These are phyloP conservation scores for Alnus rubra DNA, from an alignment of 306 rosid species.

Conservation along the genomic window DNA sequence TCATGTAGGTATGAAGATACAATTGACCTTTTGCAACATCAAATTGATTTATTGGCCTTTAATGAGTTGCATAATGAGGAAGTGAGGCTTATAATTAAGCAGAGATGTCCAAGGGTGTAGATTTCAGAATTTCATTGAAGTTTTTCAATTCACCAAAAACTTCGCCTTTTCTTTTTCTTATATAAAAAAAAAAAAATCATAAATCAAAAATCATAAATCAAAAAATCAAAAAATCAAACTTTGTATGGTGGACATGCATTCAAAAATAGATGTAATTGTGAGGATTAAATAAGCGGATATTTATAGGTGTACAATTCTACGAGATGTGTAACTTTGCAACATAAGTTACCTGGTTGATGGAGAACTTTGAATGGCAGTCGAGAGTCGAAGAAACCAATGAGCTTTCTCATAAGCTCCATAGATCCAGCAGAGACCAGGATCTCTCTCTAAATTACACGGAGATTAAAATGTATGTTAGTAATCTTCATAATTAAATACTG, in stretches of 20 bases:
- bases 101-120: not conserved
- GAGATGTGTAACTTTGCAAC: not conserved
- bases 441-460: conserved; percentile 62
- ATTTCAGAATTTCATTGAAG: not conserved
- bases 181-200: too few species aligned
- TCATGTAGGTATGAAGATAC: not conserved
- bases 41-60: not conserved
- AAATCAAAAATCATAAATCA: too few species aligned
- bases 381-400: conserved; percentile 67
- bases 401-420: conserved; percentile 59
- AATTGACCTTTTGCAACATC: not conserved
- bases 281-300: not conserved
- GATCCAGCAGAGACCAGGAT: conserved; percentile 66
- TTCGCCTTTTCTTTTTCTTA: not conserved
- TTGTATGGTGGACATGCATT: not conserved
- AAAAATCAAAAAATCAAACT: not conserved
- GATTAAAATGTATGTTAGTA: conserved; percentile 4
- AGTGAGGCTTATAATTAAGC: not conserved
- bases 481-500: not conserved
- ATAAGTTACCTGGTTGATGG: conserved; percentile 52
- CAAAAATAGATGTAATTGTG: not conserved
- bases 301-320: not conserved
- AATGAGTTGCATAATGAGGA: not conserved
- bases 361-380: conserved; percentile 62
- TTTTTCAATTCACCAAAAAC: not conserved